Evolutionary conservation across 345 rosid genomes (phyloP), one percentile per base, ranked within the genome.

Genomic region (Syzygium jambos): DNA sequence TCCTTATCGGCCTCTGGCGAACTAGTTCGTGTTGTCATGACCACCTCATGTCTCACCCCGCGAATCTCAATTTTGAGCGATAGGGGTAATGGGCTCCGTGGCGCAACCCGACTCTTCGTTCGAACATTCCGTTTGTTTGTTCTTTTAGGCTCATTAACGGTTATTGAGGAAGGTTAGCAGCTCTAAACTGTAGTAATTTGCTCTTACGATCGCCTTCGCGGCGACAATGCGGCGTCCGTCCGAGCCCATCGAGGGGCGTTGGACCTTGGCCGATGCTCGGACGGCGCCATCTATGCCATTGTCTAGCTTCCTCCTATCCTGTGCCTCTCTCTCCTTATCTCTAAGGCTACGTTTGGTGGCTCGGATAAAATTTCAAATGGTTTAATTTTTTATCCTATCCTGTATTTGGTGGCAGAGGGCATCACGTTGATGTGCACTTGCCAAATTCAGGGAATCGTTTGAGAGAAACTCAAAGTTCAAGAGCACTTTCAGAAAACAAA

Each of bases 11-110:
- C 30, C 14, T 57, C 29, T 1, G 1, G 7, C 11, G 15, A 1
- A 57, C 2, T 29, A 6, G 1, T 5, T 12, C 11, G 12, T 25
- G 65, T 0, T 4, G 3, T 4, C 65, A 25, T 5, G 6, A 9
- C 65, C 65, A 11, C 65, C 29, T 25, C 65, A 57, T 57, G 5
- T 57, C 14, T 6, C 0, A 11, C n/a, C 7, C 0, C 13, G 0
- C 61, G 4, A 23, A 6, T 57, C 65, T 57, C 65, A 57, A 11
- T 25, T 25, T 61, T 0, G 30, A 61, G 73, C 0, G 34, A n/a
- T 61, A 16, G n/a, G 73, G 34, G 73, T n/a, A 27, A 61, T 61
- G 6, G 29, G 73, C 73, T 6, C 10, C 2, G 10, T 63, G 73
- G 17, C 6, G 21, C 38, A 63, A 63, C 38, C 19, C 14, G 30